Evolutionary conservation across 345 rosid genomes (phyloP).

Genomic region (Eucalyptus tenuipes): DNA sequence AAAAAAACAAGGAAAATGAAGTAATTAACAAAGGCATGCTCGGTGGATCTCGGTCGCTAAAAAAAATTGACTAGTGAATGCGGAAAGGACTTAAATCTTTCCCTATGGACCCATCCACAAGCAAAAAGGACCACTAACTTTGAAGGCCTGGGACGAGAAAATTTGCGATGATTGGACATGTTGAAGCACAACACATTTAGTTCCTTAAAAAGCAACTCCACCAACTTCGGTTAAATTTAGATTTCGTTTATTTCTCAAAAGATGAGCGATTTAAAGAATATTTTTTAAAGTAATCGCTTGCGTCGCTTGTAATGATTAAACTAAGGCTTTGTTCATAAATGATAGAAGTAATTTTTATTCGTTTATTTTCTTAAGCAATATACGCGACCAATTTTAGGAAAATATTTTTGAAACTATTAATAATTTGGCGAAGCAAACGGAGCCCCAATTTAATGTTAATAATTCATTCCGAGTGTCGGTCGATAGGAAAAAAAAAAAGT

Average conservation of each 20-base stretch:
- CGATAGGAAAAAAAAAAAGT: neutral
- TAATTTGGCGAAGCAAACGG: fast-evolving
- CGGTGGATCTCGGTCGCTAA: too few species aligned
- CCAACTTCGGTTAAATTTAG: neutral
- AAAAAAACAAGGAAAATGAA: neutral
- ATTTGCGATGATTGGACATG: neutral
- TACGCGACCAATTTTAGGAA: fast-evolving
- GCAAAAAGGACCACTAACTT: neutral
- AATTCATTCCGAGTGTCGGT: neutral
- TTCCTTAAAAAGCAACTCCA: neutral
- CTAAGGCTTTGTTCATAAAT: fast-evolving
- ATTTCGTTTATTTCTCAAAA: fast-evolving
- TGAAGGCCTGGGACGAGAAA: neutral
- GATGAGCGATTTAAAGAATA: fast-evolving
- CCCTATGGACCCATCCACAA: neutral
- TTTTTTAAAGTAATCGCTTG: fast-evolving
- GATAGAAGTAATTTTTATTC: too few species aligned
- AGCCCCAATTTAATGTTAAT: fast-evolving
- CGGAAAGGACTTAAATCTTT: neutral
- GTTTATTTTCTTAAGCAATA: fast-evolving
- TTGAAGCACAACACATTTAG: neutral
- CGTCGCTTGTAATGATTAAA: fast-evolving
- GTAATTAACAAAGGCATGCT: too few species aligned
- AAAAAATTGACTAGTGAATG: neutral
- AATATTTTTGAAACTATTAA: neutral